Percentiles rank a stretch among this genome's conserved stretches.
These are phyloP conservation scores for Daldinia grandis DNA, from an alignment of 495 filamentous ascomycete genomes.

Conservation along the genomic window DNA sequence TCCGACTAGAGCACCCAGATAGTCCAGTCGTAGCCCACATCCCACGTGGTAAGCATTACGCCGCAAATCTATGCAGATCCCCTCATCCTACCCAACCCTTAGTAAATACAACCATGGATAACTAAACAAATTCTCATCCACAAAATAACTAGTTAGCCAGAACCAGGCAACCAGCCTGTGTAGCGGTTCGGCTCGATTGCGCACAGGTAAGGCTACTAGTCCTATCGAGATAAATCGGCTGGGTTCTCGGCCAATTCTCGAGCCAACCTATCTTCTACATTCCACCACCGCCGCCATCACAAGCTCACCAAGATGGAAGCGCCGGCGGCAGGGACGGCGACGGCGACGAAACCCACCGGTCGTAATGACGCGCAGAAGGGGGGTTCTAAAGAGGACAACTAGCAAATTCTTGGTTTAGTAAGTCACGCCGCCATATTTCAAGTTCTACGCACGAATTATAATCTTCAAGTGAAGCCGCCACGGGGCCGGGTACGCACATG, in stretches of 20 bases:
- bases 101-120: not conserved
- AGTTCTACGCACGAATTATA: not conserved
- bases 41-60: conserved; percentile 14
- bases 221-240: not conserved
- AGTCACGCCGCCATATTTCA: not conserved
- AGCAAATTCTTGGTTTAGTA: not conserved
- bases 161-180: not conserved
- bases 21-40: not conserved
- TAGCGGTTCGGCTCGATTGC: not conserved
- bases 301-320: not conserved
- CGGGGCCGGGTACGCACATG: not conserved
- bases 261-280: not conserved
- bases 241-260: not conserved
- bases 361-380: not conserved
- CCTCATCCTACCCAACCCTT: not conserved
- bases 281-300: not conserved
- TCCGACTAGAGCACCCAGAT: not conserved
- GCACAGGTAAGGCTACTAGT: not conserved
- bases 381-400: not conserved
- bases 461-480: not conserved
- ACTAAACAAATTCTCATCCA: not conserved
- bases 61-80: conserved; percentile 3
- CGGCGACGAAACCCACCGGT: not conserved
- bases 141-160: not conserved
- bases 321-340: not conserved